Evolutionary conservation across 2,329 filamentous ascomycete species (phyloP).

Genomic region (Talaromyces sp.): DNA sequence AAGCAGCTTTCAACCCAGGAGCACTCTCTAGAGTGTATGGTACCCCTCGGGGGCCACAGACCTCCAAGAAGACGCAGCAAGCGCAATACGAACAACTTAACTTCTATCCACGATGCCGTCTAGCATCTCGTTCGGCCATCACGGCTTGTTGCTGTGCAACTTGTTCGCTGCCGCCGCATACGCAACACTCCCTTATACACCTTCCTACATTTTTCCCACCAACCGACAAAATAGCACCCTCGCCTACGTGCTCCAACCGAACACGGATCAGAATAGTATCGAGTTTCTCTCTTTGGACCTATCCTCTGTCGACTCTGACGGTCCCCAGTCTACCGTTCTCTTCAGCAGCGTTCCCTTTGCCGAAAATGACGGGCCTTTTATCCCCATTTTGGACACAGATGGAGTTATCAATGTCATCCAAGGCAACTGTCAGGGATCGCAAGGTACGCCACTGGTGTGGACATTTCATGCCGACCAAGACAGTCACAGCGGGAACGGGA

Average conservation of each 20-base stretch:
- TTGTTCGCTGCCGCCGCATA: slow-evolving; percentile 19
- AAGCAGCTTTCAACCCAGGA: not conserved
- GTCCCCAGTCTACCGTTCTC: slow-evolving; percentile 28
- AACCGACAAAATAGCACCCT: slow-evolving; percentile 47
- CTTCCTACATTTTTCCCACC: slow-evolving; percentile 64
- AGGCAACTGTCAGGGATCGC: slow-evolving; percentile 61
- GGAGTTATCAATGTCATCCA: slow-evolving; percentile 70
- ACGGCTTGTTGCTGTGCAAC: slow-evolving; percentile 9
- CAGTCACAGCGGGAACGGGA: slow-evolving; percentile 45
- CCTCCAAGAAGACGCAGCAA: not conserved
- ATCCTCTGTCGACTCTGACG: slow-evolving; percentile 51
- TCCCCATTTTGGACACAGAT: slow-evolving; percentile 60
- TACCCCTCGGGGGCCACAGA: slow-evolving; percentile 9
- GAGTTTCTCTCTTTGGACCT: slow-evolving; percentile 63
- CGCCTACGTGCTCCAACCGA: slow-evolving; percentile 66
- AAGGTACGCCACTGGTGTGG: slow-evolving; percentile 60
- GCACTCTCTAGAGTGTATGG: slow-evolving; percentile 4
- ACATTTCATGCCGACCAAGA: slow-evolving; percentile 51
- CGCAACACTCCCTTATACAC: slow-evolving; percentile 65
- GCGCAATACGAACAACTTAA: not conserved
- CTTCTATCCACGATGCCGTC: slow-evolving; percentile 9
- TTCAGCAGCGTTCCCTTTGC: slow-evolving; percentile 28
- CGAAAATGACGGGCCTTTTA: slow-evolving; percentile 59
- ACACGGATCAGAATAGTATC: slow-evolving; percentile 39
- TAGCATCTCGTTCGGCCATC: slow-evolving; percentile 6